A percentile compares a stretch with the other conserved stretches of the same genome.
Conservation (phyloP, 148 eudicot species). For the Dianthus caryophyllus region DNA sequence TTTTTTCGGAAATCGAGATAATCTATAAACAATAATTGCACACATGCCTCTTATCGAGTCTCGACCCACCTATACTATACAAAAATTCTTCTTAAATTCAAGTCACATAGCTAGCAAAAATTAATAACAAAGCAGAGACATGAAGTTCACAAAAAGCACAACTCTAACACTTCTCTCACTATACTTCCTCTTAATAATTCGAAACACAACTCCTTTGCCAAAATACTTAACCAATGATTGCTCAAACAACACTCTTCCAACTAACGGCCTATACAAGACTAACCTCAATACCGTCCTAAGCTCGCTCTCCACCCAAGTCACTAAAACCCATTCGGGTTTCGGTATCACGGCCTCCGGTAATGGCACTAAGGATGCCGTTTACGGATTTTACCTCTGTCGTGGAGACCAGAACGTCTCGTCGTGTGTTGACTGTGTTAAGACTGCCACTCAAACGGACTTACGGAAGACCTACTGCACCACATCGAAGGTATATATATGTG, state of each 20-base stretch:
- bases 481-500: neutral
- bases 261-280: conserved; percentile 5
- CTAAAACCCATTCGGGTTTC: conserved; percentile 11
- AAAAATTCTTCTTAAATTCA: neutral
- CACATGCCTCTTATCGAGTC: neutral
- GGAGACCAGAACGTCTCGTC: conserved; percentile 24
- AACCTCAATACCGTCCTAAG: conserved; percentile 12
- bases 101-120: neutral
- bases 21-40: neutral
- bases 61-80: neutral
- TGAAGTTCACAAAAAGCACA: neutral
- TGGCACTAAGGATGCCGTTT: conserved; percentile 7
- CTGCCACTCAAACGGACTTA: conserved; percentile 3
- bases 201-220: neutral
- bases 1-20: too few relatives aligned
- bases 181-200: neutral
- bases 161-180: neutral
- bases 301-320: conserved; percentile 13
- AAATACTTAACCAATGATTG: conserved; percentile 4
- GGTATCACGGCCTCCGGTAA: conserved; percentile 1
- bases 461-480: conserved; percentile 13
- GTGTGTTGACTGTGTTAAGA: conserved; percentile 6
- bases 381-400: conserved; percentile 28
- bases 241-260: neutral
- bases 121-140: neutral